These are phyloP conservation scores for Pholiota microspora DNA, from an alignment of 768 basidiomycete genomes.

Conservation along the genomic window DNA sequence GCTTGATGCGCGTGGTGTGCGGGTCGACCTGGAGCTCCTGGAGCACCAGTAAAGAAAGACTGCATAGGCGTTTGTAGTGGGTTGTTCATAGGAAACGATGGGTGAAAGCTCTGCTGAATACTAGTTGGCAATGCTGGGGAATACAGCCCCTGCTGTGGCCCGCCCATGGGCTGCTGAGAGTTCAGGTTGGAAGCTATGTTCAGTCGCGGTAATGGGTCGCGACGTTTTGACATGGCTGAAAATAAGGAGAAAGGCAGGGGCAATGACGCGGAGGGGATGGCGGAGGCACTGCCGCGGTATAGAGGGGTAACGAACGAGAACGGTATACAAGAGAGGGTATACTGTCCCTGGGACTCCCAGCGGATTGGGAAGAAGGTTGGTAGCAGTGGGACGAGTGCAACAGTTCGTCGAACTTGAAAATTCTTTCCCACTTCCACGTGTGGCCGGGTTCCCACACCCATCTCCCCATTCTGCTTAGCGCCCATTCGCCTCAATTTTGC, in stretches of 20 bases:
- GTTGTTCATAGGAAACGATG: slow-evolving; percentile 45
- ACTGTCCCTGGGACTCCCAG: slow-evolving; percentile 1
- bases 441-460: slow-evolving; percentile 7
- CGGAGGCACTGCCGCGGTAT: background rate
- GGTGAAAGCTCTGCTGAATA: slow-evolving; percentile 56
- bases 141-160: slow-evolving; percentile 44
- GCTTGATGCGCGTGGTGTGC: slow-evolving; percentile 53
- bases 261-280: background rate
- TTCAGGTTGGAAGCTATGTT: slow-evolving; percentile 52
- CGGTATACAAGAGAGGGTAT: slow-evolving; percentile 4
- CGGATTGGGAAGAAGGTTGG: slow-evolving; percentile 2
- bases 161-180: slow-evolving; percentile 51
- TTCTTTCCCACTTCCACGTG: slow-evolving; percentile 14
- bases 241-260: background rate
- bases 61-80: slow-evolving; percentile 75
- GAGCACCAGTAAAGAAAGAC: slow-evolving; percentile 54
- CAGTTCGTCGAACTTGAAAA: slow-evolving; percentile 5
- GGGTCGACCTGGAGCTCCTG: slow-evolving; percentile 51
- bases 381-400: slow-evolving; percentile 5
- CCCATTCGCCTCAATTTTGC: background rate
- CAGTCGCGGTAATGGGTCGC: slow-evolving; percentile 56
- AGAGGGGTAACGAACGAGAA: background rate
- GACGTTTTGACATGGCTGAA: slow-evolving; percentile 35
- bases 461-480: background rate
- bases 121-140: slow-evolving; percentile 66